phyloP scores from a whole-genome alignment of 805 yeast species.

The Pichia thaimueangensis region DNA sequence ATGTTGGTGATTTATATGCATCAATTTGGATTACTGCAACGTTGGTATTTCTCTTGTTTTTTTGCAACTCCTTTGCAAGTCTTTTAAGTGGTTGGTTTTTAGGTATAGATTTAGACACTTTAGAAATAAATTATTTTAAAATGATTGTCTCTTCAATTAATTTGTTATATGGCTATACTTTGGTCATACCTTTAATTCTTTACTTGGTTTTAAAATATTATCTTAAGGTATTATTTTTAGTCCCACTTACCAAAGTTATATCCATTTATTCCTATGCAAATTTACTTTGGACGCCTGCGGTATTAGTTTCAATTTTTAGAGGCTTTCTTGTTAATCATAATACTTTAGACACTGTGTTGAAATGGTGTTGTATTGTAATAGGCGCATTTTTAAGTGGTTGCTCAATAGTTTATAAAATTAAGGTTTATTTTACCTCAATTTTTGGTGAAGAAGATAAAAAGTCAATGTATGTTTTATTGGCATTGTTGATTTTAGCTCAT shows the following conservation, averaged over 20 bases:
- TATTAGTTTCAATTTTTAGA: slow-evolving; percentile 52
- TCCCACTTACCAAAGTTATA: slow-evolving; percentile 52
- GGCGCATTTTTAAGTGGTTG: slow-evolving; percentile 61
- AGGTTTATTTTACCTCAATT: slow-evolving; percentile 33
- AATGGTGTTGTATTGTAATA: slow-evolving; percentile 55
- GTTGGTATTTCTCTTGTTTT: slow-evolving; percentile 65
- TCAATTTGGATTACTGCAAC: slow-evolving; percentile 89
- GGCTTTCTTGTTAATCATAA: slow-evolving; percentile 44
- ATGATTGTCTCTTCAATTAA: slow-evolving; percentile 62
- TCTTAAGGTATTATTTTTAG: slow-evolving; percentile 42
- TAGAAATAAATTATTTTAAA: slow-evolving; percentile 48
- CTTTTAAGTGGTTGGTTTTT: slow-evolving; percentile 45
- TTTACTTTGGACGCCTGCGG: slow-evolving; percentile 79
- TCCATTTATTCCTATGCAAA: slow-evolving; percentile 84
- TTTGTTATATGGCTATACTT: slow-evolving; percentile 70
- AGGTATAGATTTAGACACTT: slow-evolving; percentile 33
- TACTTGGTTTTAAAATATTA: slow-evolving; percentile 47
- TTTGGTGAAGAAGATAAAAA: slow-evolving; percentile 33
- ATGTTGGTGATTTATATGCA: slow-evolving; percentile 71
- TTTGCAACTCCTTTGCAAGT: slow-evolving; percentile 65
- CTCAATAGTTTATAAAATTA: slow-evolving; percentile 42
- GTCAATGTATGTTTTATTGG: slow-evolving; percentile 33
- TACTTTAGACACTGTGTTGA: slow-evolving; percentile 40
- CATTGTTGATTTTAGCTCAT: slow-evolving; percentile 43
- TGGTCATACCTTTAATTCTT: slow-evolving; percentile 52